Conservation (phyloP, 116 monocot species). For the Posidonia oceanica region DNA sequence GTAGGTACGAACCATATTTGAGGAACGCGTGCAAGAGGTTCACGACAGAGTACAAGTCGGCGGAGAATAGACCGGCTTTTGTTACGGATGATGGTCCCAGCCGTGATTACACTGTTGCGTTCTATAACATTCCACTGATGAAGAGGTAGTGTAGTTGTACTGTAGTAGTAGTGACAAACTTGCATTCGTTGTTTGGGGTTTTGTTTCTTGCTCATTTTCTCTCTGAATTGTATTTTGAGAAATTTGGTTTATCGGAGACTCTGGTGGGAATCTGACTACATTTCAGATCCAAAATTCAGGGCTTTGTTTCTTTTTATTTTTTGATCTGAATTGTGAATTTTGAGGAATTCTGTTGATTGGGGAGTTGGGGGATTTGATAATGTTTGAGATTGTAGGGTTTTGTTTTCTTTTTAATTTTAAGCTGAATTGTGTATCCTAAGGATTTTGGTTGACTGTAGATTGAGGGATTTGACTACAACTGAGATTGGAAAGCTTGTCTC, state of each 20-base stretch:
- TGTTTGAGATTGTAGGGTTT: no score
- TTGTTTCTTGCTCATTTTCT: no score
- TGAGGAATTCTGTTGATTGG: background rate
- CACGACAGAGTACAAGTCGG: conserved; percentile 42
- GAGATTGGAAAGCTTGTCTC: conserved; percentile 93
- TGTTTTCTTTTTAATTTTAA: no score
- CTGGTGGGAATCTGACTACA: no score
- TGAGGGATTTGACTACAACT: conserved; percentile 83
- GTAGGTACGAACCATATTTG: conserved; percentile 74
- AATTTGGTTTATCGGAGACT: no score
- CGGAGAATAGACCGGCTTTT: conserved; percentile 39
- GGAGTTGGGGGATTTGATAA: no score
- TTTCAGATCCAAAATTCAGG: no score
- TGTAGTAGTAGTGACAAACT: no score
- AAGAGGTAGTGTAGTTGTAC: conserved; percentile 40
- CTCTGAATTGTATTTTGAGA: no score
- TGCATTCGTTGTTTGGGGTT: background rate
- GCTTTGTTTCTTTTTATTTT: no score
- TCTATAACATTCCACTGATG: conserved; percentile 86
- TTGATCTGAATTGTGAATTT: background rate
- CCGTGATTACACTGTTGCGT: conserved; percentile 74
- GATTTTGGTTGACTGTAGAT: conserved; percentile 20
- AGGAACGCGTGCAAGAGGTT: conserved; percentile 89
- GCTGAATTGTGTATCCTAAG: background rate
- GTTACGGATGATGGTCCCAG: conserved; percentile 62